phyloP scores from a whole-genome alignment of 371 early-diverging fungal genomes.

The Mortierella sp. region DNA sequence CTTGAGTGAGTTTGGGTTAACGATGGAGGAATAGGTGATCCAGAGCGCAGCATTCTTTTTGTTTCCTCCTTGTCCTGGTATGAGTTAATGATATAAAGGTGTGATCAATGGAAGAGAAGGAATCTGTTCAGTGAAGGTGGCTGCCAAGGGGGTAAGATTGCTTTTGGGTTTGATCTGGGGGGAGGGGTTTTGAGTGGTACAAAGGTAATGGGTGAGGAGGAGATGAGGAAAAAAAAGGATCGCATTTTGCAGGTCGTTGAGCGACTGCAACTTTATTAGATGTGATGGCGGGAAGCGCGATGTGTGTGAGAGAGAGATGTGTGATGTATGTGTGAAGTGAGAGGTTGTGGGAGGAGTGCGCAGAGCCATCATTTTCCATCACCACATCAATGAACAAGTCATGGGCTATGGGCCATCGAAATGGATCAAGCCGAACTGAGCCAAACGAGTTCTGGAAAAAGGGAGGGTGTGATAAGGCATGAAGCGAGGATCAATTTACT shows the following conservation, averaged over 20 bases:
- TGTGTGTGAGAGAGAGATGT: too few relatives aligned
- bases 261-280: too few relatives aligned
- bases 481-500: neutral
- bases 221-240: too few relatives aligned
- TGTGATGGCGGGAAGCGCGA: neutral
- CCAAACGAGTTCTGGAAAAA: neutral
- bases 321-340: too few relatives aligned
- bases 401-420: neutral
- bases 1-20: constrained; percentile 7
- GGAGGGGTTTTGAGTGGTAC: neutral
- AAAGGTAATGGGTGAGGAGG: neutral
- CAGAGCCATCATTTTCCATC: too few relatives aligned
- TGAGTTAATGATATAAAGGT: constrained; percentile 5
- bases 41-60: constrained; percentile 1
- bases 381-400: neutral
- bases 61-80: constrained; percentile 2
- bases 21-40: constrained; percentile 2
- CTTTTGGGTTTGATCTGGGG: neutral
- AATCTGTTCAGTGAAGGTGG: constrained; percentile 1
- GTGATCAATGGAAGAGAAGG: neutral
- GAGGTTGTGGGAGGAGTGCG: too few relatives aligned
- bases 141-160: constrained; percentile 1
- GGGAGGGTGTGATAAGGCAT: neutral
- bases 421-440: neutral
- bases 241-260: too few relatives aligned